These are phyloP conservation scores for Anisodus tanguticus DNA, from an alignment of 257 asterid species.

Conservation along the genomic window DNA sequence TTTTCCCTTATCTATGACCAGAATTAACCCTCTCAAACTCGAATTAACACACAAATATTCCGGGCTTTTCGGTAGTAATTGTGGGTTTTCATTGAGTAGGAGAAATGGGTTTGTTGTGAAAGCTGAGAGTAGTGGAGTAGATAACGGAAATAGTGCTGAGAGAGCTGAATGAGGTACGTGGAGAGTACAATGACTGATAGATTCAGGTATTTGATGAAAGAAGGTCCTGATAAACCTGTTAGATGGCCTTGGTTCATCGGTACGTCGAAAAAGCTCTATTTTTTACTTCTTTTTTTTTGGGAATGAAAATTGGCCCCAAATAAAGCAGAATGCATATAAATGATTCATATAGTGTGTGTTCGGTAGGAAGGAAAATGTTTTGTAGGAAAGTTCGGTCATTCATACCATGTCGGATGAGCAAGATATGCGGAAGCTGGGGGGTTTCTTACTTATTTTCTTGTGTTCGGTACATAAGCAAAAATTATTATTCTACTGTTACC, in stretches of 20 bases:
- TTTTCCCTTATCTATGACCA: conserved; percentile 17
- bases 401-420: too few species aligned
- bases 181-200: conserved; percentile 87
- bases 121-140: conserved; percentile 39
- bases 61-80: conserved; percentile 40
- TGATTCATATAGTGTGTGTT: too few species aligned
- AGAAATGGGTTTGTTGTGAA: conserved; percentile 42
- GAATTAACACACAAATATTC: conserved; percentile 29
- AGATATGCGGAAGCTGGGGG: too few species aligned
- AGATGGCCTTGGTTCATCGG: conserved; percentile 87
- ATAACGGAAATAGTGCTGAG: conserved; percentile 3
- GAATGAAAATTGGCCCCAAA: background rate
- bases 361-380: too few species aligned
- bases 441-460: too few species aligned
- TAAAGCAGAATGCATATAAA: too few species aligned
- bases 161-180: conserved; percentile 65
- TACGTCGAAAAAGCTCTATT: conserved; percentile 20
- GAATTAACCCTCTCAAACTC: too few species aligned
- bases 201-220: conserved; percentile 75
- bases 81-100: conserved; percentile 36
- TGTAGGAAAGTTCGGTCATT: too few species aligned
- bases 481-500: too few species aligned
- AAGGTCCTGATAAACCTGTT: conserved; percentile 77
- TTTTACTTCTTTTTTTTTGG: background rate
- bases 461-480: too few species aligned